These are phyloP conservation scores for Herpotrichia juniperi DNA, from an alignment of 2,329 filamentous ascomycete genomes.

Conservation along the genomic window DNA sequence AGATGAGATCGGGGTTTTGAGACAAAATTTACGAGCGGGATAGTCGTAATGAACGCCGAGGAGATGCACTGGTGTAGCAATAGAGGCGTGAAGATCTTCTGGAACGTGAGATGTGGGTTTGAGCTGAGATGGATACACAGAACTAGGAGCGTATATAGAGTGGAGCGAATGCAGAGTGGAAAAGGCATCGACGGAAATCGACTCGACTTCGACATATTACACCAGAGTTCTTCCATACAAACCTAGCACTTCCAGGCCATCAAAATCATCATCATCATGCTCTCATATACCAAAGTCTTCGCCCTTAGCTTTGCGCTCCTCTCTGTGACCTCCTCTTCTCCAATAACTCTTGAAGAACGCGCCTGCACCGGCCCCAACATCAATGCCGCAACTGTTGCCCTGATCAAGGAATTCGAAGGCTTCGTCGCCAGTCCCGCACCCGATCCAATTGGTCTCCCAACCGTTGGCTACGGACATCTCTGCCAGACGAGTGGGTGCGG, in stretches of 20 bases:
- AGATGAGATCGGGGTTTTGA: background rate
- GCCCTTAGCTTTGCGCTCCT: constrained; percentile 9
- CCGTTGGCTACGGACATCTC: constrained; percentile 59
- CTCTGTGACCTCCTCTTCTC: constrained; percentile 7
- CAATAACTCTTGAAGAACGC: constrained; percentile 11
- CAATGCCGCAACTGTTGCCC: constrained; percentile 41
- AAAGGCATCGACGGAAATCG: background rate
- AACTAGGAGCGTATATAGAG: background rate
- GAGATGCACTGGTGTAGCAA: background rate
- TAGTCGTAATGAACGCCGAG: background rate
- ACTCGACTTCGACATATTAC: too few species aligned
- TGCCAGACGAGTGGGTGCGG: constrained; percentile 51
- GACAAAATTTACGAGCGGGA: background rate
- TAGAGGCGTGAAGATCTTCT: background rate
- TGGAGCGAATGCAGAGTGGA: background rate
- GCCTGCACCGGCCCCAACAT: constrained; percentile 27
- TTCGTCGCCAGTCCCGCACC: constrained; percentile 36
- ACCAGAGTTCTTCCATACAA: background rate
- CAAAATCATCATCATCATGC: constrained; percentile 2
- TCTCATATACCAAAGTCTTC: constrained; percentile 3
- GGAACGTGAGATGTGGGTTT: background rate
- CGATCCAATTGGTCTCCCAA: constrained; percentile 56
- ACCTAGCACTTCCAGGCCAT: background rate
- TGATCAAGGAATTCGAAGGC: constrained; percentile 48
- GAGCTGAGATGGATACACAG: background rate